Evolutionary conservation across 176 grass and related monocot genomes (phyloP).

Genomic region (Neostapfia colusana): DNA sequence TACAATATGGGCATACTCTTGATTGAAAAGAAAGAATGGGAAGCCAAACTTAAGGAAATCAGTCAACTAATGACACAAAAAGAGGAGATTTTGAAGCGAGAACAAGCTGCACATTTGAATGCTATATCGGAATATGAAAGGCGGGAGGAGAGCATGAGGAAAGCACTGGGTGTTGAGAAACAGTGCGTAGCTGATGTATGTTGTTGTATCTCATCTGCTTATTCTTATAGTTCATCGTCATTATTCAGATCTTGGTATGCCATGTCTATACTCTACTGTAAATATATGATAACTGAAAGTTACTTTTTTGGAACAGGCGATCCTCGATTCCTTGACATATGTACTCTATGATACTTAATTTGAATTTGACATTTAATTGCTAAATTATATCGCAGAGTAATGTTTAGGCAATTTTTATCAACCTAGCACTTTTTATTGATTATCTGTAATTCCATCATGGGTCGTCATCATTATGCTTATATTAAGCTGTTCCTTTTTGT

Average conservation of each 20-base stretch:
- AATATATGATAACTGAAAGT: neutral
- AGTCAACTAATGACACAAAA: constrained; percentile 56
- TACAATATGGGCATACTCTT: constrained; percentile 93
- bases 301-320: neutral
- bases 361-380: constrained; percentile 1
- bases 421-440: neutral
- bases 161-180: constrained; percentile 80
- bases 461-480: neutral
- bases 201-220: constrained; percentile 20
- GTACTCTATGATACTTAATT: constrained; percentile 19
- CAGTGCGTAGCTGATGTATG: constrained; percentile 83
- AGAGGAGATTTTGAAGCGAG: constrained; percentile 75
- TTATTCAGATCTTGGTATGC: neutral
- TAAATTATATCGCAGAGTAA: neutral
- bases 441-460: neutral
- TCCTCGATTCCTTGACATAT: neutral
- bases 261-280: neutral
- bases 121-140: constrained; percentile 76
- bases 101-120: constrained; percentile 76
- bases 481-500: neutral
- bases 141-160: constrained; percentile 64
- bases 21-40: constrained; percentile 94
- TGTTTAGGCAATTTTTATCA: neutral
- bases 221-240: neutral
- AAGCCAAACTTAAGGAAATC: constrained; percentile 64